phyloP scores from a whole-genome alignment of 202 grass and related monocot species.

The Digitaria exilis region DNA sequence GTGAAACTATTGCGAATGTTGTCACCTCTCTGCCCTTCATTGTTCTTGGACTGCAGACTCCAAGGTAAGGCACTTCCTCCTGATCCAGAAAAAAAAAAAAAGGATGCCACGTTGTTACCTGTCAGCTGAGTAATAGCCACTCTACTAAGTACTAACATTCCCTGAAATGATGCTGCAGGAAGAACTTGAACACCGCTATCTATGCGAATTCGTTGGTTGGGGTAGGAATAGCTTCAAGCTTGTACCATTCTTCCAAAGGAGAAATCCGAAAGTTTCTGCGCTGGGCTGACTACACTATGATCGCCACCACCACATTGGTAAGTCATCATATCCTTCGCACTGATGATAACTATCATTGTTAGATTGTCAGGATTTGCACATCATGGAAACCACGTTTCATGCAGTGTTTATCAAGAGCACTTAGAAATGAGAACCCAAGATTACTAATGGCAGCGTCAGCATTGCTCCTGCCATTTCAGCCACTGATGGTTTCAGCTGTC shows the following conservation, averaged over 20 bases:
- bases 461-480: slow-evolving; percentile 89
- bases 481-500: slow-evolving; percentile 88
- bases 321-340: slow-evolving; percentile 33
- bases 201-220: slow-evolving; percentile 90
- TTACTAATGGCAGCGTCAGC: slow-evolving; percentile 80
- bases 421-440: slow-evolving; percentile 77
- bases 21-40: slow-evolving; percentile 85
- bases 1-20: slow-evolving; percentile 74
- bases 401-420: slow-evolving; percentile 86
- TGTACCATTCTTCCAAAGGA: slow-evolving; percentile 89
- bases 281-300: slow-evolving; percentile 98
- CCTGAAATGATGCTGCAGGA: slow-evolving; percentile 56
- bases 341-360: not conserved
- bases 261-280: slow-evolving; percentile 61
- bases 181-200: slow-evolving; percentile 61
- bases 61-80: slow-evolving; percentile 50
- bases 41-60: slow-evolving; percentile 73
- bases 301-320: slow-evolving; percentile 77
- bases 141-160: slow-evolving; percentile 35
- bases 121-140: not conserved
- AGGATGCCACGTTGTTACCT: not conserved
- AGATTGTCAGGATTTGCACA: not conserved
- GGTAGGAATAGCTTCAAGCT: slow-evolving; percentile 79
- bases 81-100: not conserved
- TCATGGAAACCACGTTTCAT: slow-evolving; percentile 12